Evolutionary conservation across 352 stramenopile genomes (phyloP).

Genomic region (Globisporangium iwayamae): DNA sequence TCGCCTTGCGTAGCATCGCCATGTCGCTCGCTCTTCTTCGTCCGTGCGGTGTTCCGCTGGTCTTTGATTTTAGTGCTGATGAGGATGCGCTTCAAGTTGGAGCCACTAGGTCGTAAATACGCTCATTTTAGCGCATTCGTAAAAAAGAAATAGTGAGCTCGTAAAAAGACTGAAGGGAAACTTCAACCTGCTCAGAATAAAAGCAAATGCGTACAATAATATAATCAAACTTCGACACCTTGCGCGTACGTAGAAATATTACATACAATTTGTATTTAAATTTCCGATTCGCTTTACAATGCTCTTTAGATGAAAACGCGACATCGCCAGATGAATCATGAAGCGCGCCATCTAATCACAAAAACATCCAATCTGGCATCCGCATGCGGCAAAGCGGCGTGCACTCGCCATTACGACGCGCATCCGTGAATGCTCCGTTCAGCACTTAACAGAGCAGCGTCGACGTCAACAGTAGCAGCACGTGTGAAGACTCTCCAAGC

Average conservation of each 20-base stretch:
- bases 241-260: not conserved
- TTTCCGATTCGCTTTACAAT: not conserved
- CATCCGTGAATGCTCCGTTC: constrained; percentile 12
- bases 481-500: not conserved
- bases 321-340: not conserved
- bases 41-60: not conserved
- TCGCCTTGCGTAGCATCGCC: constrained; percentile 41
- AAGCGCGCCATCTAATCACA: constrained; percentile 15
- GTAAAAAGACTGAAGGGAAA: constrained; percentile 3
- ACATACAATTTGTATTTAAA: not conserved
- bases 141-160: not conserved
- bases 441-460: not conserved
- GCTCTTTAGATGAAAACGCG: too few relatives aligned
- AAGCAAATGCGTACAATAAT: not conserved
- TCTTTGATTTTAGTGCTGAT: not conserved
- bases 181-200: constrained; percentile 12
- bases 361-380: constrained; percentile 6
- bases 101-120: constrained; percentile 5
- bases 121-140: not conserved
- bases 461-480: not conserved
- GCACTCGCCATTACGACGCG: not conserved
- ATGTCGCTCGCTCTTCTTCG: constrained; percentile 1
- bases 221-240: not conserved
- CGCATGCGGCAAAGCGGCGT: not conserved
- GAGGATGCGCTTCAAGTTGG: constrained; percentile 15